A percentile compares a stretch with the other conserved stretches of the same genome.
Evolutionary conservation across 257 asterid genomes (phyloP).

Genomic region (Leonotis leonurus): DNA sequence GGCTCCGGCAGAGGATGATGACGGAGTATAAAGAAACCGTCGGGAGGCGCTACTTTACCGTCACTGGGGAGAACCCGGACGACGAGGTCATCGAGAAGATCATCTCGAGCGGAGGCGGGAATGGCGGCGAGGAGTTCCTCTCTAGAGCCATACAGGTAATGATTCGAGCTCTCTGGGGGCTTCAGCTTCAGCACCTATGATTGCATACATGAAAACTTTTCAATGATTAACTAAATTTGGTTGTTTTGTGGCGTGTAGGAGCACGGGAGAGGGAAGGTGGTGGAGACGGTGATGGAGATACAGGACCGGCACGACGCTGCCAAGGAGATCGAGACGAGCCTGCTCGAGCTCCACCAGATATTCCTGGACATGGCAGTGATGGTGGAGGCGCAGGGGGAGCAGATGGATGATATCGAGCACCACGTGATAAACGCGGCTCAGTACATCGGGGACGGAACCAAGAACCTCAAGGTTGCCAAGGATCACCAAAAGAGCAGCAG

Average conservation of each 20-base stretch:
- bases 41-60: constrained; percentile 77
- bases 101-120: constrained; percentile 51
- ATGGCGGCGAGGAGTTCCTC: constrained; percentile 69
- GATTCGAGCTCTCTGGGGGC: too few relatives aligned
- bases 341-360: constrained; percentile 82
- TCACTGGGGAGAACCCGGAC: constrained; percentile 67
- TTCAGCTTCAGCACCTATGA: too few relatives aligned
- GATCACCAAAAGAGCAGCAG: constrained; percentile 73
- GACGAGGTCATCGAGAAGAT: constrained; percentile 77
- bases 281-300: constrained; percentile 41
- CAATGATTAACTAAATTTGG: too few relatives aligned
- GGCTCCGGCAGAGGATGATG: constrained; percentile 86
- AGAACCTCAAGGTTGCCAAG: constrained; percentile 68
- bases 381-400: constrained; percentile 93
- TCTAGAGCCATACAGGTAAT: constrained; percentile 83
- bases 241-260: too few relatives aligned
- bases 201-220: too few relatives aligned
- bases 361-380: constrained; percentile 39
- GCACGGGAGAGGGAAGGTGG: constrained; percentile 78
- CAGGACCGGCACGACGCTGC: constrained; percentile 44
- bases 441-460: constrained; percentile 59
- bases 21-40: constrained; percentile 78
- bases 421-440: constrained; percentile 73
- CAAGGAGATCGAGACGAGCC: constrained; percentile 81
- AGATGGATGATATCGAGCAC: constrained; percentile 83